Evolutionary conservation across 805 yeast genomes (phyloP).

Genomic region (Lipomyces mesembrius): DNA sequence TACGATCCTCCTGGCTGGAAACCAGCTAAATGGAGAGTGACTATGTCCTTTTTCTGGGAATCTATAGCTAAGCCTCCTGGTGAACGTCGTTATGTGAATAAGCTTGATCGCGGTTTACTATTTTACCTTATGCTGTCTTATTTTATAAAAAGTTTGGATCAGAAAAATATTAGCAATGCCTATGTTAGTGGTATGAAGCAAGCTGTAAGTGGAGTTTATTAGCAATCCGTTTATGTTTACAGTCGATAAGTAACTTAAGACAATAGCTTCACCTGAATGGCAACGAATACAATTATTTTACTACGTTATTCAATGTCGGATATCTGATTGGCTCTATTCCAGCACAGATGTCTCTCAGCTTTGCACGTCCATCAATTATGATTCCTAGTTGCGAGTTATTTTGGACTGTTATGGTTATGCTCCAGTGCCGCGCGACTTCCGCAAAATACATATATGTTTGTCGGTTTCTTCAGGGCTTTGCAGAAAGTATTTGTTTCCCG

Average conservation of each 20-base stretch:
- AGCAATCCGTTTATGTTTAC: neutral
- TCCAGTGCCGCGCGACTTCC: conserved; percentile 20
- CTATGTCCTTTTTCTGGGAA: conserved; percentile 32
- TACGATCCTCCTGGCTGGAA: conserved; percentile 34
- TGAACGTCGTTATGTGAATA: conserved; percentile 44
- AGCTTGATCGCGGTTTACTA: conserved; percentile 46
- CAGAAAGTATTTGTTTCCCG: conserved; percentile 68
- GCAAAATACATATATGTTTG: conserved; percentile 8
- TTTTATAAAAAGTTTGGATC: conserved; percentile 61
- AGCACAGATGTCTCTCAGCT: conserved; percentile 43
- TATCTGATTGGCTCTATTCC: conserved; percentile 50
- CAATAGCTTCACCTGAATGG: conserved; percentile 60
- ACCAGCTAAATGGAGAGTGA: conserved; percentile 23
- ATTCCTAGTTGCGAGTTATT: conserved; percentile 40
- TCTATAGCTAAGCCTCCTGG: conserved; percentile 38
- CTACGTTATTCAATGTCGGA: conserved; percentile 64
- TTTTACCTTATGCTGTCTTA: conserved; percentile 51
- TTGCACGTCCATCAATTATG: conserved; percentile 41
- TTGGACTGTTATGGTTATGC: conserved; percentile 36
- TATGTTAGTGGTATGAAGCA: conserved; percentile 68
- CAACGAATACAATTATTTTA: conserved; percentile 60
- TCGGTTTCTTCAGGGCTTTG: conserved; percentile 29
- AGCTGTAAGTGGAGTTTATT: conserved; percentile 49
- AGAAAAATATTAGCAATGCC: conserved; percentile 64
- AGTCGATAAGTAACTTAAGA: conserved; percentile 23